These are phyloP conservation scores for Perkinsus olseni DNA, from an alignment of 169 alveolate genomes.

Conservation along the genomic window DNA sequence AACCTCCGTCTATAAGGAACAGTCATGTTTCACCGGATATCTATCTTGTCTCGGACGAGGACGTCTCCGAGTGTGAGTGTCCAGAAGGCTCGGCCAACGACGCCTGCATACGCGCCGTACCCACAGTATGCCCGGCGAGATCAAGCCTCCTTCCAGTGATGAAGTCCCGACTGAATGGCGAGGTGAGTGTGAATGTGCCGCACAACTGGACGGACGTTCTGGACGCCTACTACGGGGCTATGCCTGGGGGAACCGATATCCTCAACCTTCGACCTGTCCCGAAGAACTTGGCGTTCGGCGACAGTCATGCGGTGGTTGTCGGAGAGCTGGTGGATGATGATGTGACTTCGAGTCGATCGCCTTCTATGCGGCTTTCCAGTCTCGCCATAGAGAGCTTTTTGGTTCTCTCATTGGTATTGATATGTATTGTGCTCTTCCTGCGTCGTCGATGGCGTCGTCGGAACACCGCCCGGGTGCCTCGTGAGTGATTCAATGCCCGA, in stretches of 20 bases:
- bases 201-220: background rate
- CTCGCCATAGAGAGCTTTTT: no score
- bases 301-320: background rate
- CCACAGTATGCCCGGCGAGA: background rate
- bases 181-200: background rate
- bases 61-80: background rate
- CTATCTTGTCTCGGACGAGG: background rate
- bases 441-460: no score
- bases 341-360: background rate
- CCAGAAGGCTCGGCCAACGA: background rate
- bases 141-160: background rate
- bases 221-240: background rate
- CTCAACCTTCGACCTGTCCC: background rate
- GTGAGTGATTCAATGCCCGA: no score
- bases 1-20: background rate
- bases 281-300: background rate
- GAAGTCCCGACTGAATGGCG: background rate
- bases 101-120: background rate
- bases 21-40: background rate
- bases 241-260: background rate
- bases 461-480: no score
- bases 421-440: no score
- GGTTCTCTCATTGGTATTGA: no score
- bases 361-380: background rate
- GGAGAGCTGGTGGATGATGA: background rate